These are phyloP conservation scores for Neofusicoccum ribis DNA, from an alignment of 2,329 filamentous ascomycete genomes.

Conservation along the genomic window DNA sequence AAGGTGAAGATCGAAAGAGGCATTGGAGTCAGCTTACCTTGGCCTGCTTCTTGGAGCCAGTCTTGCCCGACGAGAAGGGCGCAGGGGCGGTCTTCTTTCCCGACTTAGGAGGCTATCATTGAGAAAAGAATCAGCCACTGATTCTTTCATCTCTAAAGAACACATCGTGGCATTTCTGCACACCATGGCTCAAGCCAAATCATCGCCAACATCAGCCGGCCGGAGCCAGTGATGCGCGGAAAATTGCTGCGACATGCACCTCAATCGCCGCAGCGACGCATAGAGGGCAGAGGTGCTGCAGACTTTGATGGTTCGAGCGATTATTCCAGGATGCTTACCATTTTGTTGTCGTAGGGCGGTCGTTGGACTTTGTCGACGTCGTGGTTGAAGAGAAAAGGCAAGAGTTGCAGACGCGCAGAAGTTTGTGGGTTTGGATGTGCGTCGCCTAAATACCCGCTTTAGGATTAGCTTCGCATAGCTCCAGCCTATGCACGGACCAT, in stretches of 20 bases:
- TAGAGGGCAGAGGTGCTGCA: slow-evolving; percentile 10
- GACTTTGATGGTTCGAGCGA: slow-evolving; percentile 1
- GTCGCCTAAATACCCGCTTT: not conserved
- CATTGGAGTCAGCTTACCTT: slow-evolving; percentile 69
- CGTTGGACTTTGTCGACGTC: slow-evolving; percentile 19
- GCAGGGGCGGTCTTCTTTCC: slow-evolving; percentile 98
- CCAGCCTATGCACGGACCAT: not conserved
- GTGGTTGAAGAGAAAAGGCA: slow-evolving; percentile 11
- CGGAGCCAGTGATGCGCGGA: slow-evolving; percentile 13
- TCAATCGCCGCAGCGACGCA: not conserved
- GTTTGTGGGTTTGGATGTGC: slow-evolving; percentile 12
- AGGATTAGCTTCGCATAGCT: not conserved
- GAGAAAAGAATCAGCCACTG: slow-evolving; percentile 97
- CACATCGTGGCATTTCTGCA: slow-evolving; percentile 12
- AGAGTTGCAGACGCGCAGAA: not conserved
- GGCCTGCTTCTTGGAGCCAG: slow-evolving; percentile 87
- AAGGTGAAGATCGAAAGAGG: not conserved
- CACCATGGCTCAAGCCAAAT: slow-evolving; percentile 18
- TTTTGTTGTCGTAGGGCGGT: slow-evolving; percentile 20
- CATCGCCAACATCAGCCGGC: slow-evolving; percentile 15
- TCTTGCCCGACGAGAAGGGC: slow-evolving; percentile 94
- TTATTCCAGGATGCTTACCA: slow-evolving; percentile 16
- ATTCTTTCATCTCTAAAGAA: slow-evolving; percentile 21
- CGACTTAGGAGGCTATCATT: slow-evolving; percentile 98
- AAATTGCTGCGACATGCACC: slow-evolving; percentile 16